Evolutionary conservation across 306 rosid genomes (phyloP), one percentile per base, ranked within the genome.

Genomic region (Dryas alaskensis): DNA sequence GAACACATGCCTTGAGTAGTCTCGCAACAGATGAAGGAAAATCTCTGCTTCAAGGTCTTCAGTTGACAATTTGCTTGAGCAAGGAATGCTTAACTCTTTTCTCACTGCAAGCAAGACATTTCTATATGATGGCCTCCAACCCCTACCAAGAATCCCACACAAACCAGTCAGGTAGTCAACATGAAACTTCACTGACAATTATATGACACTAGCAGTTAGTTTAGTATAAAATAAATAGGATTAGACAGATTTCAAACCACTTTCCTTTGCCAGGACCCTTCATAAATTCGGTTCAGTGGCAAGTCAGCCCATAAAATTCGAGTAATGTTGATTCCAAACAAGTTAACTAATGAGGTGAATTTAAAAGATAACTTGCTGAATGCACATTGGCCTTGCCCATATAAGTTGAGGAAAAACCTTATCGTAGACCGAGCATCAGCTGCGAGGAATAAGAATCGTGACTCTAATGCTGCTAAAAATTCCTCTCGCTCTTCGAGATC

Each of bases 101-200:
- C 92, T 83, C 66, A 92, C 86, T 63, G 87, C 87, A 83, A 92
- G 96, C 84, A 94, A 83, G 61, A 92, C 92, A 78, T 85, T 87
- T 83, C 95, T 89, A 78, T 94, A 94, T 64, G 99, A 87, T 39
- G 99, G 99, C 79, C 96, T 88, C 97, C 97, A 92, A 74, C 99
- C 99, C 92, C 97, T 90, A 75, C 59, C 71, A 75, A 80, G 77
- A 73, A 61, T 79, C 46, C 64, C 60, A 13, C 54, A 37, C 40
- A 66, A 61, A 65, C 47, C 70, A 79, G 70, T 53, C 16, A 55
- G 4, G 69, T 22, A 54, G 22, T 66, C 47, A 73, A 76, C 37
- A 67, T 31, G 60, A 17, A 72, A 45, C 63, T 58, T 53, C 4
- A 25, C 3, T 13, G 10, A 54, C n/a, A 52, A 63, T 54, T 43